These are phyloP conservation scores for Arthrinium phaeospermum DNA, from an alignment of 2,329 filamentous ascomycete species.

Conservation along the genomic window DNA sequence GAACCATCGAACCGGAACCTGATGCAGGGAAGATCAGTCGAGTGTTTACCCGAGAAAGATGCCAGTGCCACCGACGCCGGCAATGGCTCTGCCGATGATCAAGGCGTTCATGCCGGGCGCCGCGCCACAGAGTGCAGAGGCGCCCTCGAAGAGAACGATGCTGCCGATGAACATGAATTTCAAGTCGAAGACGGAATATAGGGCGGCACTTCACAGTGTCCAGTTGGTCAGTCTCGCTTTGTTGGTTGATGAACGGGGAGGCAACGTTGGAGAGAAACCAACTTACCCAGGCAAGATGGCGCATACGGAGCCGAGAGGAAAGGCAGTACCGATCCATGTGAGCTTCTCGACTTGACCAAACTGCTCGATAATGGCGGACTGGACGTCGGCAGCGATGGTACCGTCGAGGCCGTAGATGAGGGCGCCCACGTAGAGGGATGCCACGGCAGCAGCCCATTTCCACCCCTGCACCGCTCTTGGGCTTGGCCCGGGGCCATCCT, in stretches of 20 bases:
- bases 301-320: constrained; percentile 47
- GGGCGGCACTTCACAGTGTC: background rate
- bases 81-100: constrained; percentile 53
- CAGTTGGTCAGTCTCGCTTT: background rate
- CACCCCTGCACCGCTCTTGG: constrained; percentile 7
- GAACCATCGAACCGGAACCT: too few relatives aligned
- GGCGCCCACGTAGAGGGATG: constrained; percentile 24
- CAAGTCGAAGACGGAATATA: constrained; percentile 49
- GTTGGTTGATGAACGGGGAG: too few relatives aligned
- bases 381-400: constrained; percentile 45
- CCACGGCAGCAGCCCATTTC: constrained; percentile 12
- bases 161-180: constrained; percentile 45
- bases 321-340: constrained; percentile 47
- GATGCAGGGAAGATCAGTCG: too few relatives aligned
- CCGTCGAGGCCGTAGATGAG: constrained; percentile 42
- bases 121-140: constrained; percentile 47
- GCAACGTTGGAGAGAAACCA: too few relatives aligned
- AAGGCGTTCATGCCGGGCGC: constrained; percentile 51
- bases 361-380: constrained; percentile 45
- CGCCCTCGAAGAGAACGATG: constrained; percentile 31
- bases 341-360: constrained; percentile 47
- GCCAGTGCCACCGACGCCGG: constrained; percentile 51
- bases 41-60: constrained; percentile 43
- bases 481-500: background rate
- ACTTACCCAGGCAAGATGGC: constrained; percentile 44